Evolutionary conservation across 805 yeast genomes (phyloP).

Genomic region (Ogataea trehaloabstinens): DNA sequence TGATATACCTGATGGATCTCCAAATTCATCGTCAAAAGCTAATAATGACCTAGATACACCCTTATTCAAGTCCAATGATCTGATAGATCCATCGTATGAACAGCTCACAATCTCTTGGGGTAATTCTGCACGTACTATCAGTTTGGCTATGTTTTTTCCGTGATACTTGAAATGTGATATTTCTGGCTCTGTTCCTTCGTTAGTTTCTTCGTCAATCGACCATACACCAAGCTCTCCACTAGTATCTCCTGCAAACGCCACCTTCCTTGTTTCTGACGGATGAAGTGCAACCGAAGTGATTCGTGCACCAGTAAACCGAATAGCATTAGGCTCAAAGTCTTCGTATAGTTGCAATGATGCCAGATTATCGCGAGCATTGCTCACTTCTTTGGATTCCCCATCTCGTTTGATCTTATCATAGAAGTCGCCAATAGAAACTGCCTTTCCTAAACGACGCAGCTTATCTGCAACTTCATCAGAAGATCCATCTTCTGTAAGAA

Average conservation of each 20-base stretch:
- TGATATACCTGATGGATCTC: slow-evolving; percentile 63
- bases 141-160: slow-evolving; percentile 64
- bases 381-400: slow-evolving; percentile 42
- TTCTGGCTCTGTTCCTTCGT: slow-evolving; percentile 42
- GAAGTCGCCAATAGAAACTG: slow-evolving; percentile 69
- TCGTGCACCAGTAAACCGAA: slow-evolving; percentile 69
- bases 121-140: slow-evolving; percentile 48
- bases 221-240: slow-evolving; percentile 86
- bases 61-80: slow-evolving; percentile 65
- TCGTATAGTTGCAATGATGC: slow-evolving; percentile 49
- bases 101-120: slow-evolving; percentile 57
- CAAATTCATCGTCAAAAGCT: slow-evolving; percentile 53
- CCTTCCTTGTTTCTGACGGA: slow-evolving; percentile 59
- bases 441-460: slow-evolving; percentile 42
- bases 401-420: slow-evolving; percentile 48
- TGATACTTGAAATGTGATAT: slow-evolving; percentile 71
- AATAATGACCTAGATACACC: slow-evolving; percentile 60
- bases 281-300: slow-evolving; percentile 76
- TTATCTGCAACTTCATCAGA: slow-evolving; percentile 27
- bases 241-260: slow-evolving; percentile 86
- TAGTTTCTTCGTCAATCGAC: slow-evolving; percentile 57
- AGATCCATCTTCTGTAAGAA: slow-evolving; percentile 38
- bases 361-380: slow-evolving; percentile 52
- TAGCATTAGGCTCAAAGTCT: slow-evolving; percentile 62
- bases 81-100: slow-evolving; percentile 86